These are phyloP conservation scores for Aspergillus pseudoviridinutans DNA, from an alignment of 2,329 filamentous ascomycete genomes.

Conservation along the genomic window DNA sequence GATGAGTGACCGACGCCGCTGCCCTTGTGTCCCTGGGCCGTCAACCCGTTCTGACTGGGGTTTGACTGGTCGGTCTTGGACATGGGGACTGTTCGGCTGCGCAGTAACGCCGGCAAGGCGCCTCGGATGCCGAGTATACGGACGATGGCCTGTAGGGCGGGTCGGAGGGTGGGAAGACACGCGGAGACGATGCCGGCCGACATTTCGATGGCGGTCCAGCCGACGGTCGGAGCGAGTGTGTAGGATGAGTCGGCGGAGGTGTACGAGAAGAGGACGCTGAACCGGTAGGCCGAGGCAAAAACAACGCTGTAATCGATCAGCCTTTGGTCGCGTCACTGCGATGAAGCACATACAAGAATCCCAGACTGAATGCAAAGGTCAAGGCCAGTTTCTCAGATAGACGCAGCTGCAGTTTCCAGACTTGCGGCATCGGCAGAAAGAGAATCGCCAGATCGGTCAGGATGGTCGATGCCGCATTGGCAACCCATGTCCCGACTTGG, in stretches of 20 bases:
- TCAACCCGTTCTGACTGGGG: neutral
- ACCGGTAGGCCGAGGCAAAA: conserved; percentile 24
- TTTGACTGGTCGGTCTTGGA: conserved; percentile 5
- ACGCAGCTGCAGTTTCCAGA: conserved; percentile 26
- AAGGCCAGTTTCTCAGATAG: conserved; percentile 18
- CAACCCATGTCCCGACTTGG: conserved; percentile 24
- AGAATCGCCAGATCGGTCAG: conserved; percentile 24
- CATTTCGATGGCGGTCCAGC: conserved; percentile 28
- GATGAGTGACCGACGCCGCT: neutral
- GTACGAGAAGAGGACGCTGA: conserved; percentile 25
- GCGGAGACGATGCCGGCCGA: conserved; percentile 26
- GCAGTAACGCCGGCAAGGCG: conserved; percentile 10
- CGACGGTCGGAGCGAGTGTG: conserved; percentile 25
- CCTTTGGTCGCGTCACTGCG: neutral
- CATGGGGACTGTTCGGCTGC: conserved; percentile 4
- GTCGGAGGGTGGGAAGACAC: conserved; percentile 24
- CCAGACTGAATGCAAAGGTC: conserved; percentile 19
- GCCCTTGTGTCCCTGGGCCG: neutral
- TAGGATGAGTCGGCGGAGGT: conserved; percentile 19
- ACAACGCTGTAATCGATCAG: conserved; percentile 16
- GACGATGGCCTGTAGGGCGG: conserved; percentile 18
- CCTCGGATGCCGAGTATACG: conserved; percentile 16
- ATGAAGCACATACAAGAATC: conserved; percentile 18
- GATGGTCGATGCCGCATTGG: conserved; percentile 23
- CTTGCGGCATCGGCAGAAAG: conserved; percentile 22